Evolutionary conservation across 768 basidiomycete genomes (phyloP).

Genomic region (Tephrocybe sp.): DNA sequence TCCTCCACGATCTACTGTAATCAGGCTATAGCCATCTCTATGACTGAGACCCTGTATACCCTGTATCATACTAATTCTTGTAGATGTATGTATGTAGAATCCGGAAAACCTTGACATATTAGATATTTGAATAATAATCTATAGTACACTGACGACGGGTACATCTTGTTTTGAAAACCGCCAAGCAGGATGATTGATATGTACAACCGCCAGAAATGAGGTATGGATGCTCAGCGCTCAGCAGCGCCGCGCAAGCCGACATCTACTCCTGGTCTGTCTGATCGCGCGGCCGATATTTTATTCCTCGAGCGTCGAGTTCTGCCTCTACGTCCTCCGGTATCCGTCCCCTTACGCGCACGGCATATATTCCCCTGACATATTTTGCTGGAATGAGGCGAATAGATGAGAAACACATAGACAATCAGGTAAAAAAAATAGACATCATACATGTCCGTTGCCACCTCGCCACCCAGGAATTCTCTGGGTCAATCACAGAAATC

Average conservation of each 20-base stretch:
- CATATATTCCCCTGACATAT: constrained; percentile 90
- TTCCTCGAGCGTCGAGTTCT: constrained; percentile 71
- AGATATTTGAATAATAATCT: constrained; percentile 4
- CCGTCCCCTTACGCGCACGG: constrained; percentile 82
- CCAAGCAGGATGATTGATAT: background rate
- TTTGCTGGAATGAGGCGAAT: constrained; percentile 54
- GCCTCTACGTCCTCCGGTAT: constrained; percentile 84
- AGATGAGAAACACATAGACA: constrained; percentile 2
- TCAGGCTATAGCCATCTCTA: background rate
- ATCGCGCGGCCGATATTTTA: constrained; percentile 85
- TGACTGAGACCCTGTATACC: background rate
- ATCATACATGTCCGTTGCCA: constrained; percentile 92
- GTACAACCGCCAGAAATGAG: background rate
- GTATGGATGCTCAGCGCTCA: background rate
- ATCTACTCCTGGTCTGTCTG: constrained; percentile 68
- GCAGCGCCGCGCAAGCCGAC: background rate
- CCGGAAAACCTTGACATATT: constrained; percentile 1
- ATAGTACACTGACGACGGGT: constrained; percentile 11
- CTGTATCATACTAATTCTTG: constrained; percentile 3
- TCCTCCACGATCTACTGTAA: constrained; percentile 66
- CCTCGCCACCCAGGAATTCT: constrained; percentile 90
- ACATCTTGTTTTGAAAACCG: background rate
- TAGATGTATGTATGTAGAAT: background rate
- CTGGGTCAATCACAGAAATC: constrained; percentile 82
- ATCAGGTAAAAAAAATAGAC: background rate